Evolutionary conservation across 1,284 basidiomycete genomes (phyloP).

Genomic region (Cutaneotrichosporon sp.): DNA sequence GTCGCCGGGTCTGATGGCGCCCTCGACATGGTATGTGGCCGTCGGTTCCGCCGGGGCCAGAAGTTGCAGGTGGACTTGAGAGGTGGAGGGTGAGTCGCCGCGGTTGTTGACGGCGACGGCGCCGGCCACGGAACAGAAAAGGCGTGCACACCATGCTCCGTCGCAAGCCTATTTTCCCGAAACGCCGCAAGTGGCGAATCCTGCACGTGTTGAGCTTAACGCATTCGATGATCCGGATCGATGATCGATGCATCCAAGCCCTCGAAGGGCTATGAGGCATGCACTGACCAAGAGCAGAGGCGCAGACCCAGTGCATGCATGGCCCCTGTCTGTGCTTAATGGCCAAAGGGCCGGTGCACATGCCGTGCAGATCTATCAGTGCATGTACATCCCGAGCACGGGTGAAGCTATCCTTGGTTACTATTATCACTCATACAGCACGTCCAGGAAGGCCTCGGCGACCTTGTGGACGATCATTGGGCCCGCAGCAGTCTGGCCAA

Average conservation of each 20-base stretch:
- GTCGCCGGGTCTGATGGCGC: constrained; percentile 1
- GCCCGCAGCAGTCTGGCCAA: constrained; percentile 81
- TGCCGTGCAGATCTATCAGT: background rate
- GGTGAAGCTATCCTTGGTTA: background rate
- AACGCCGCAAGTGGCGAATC: constrained; percentile 1
- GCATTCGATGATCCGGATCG: too few species aligned
- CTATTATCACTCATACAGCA: constrained; percentile 62
- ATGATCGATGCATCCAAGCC: too few species aligned
- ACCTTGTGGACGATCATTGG: constrained; percentile 81
- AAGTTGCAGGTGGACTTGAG: constrained; percentile 5
- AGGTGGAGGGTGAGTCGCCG: constrained; percentile 8
- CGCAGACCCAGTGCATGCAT: too few species aligned
- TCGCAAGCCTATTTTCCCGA: constrained; percentile 7
- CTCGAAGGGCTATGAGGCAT: too few species aligned
- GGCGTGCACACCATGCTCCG: constrained; percentile 10
- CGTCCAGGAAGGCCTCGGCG: constrained; percentile 73
- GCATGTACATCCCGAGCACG: background rate
- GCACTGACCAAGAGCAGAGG: too few species aligned
- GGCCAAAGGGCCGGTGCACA: too few species aligned
- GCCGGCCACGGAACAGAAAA: constrained; percentile 4
- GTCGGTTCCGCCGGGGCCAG: too few species aligned
- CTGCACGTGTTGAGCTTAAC: too few species aligned
- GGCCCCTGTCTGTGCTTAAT: too few species aligned
- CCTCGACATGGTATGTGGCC: background rate
- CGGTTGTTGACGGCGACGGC: constrained; percentile 1